Conservation (phyloP, 1,284 basidiomycete species). For the Melampsora larici-populina region DNA sequence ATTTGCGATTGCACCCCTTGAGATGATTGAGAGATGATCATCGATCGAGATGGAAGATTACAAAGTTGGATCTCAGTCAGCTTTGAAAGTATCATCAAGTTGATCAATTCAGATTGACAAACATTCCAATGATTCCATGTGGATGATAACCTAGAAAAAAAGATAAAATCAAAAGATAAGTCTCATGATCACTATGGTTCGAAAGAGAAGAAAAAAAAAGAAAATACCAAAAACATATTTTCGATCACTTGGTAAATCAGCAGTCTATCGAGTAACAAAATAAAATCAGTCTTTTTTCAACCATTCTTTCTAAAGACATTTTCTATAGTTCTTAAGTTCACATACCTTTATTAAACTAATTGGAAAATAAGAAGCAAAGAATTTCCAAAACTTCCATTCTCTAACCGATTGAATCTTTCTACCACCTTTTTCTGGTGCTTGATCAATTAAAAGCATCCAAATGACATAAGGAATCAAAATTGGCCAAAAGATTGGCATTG, state of each 20-base stretch:
- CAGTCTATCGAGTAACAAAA: constrained; percentile 46
- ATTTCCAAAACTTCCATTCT: constrained; percentile 36
- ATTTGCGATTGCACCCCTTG: constrained; percentile 86
- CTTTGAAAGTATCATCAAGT: too few relatives aligned
- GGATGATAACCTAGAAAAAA: constrained; percentile 69
- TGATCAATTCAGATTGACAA: constrained; percentile 8
- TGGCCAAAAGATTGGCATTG: constrained; percentile 84
- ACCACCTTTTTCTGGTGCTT: constrained; percentile 39
- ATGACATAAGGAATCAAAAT: constrained; percentile 73
- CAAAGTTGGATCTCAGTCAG: too few relatives aligned
- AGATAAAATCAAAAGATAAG: neutral
- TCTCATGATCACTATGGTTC: neutral
- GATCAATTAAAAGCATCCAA: constrained; percentile 62
- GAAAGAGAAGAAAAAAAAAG: neutral
- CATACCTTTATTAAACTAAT: constrained; percentile 50
- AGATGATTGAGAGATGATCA: too few relatives aligned
- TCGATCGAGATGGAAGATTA: too few relatives aligned
- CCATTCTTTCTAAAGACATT: neutral
- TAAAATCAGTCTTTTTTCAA: neutral
- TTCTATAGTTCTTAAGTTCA: too few relatives aligned
- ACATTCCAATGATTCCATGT: constrained; percentile 62
- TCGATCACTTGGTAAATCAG: constrained; percentile 79
- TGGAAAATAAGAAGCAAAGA: constrained; percentile 43
- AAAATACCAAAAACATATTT: constrained; percentile 78
- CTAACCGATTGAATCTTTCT: constrained; percentile 25